These are phyloP conservation scores for Phialemonium atrogriseum DNA, from an alignment of 2,329 filamentous ascomycete genomes.

Conservation along the genomic window DNA sequence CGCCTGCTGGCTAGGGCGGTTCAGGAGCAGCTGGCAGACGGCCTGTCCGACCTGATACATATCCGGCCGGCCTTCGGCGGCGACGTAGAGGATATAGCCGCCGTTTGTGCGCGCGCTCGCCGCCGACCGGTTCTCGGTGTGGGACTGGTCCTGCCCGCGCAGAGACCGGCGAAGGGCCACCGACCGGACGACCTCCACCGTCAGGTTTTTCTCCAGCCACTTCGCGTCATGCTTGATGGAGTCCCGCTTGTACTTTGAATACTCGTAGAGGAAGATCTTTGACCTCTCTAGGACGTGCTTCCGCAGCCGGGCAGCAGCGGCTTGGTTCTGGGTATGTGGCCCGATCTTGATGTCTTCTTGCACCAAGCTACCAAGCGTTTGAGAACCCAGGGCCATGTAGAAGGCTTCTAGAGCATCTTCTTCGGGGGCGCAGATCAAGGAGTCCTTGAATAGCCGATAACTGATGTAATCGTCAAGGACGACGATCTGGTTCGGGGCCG, in stretches of 20 bases:
- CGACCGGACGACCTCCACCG: constrained; percentile 67
- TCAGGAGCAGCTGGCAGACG: constrained; percentile 71
- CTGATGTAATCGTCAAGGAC: constrained; percentile 83
- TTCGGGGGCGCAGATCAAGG: constrained; percentile 78
- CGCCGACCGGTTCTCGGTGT: constrained; percentile 68
- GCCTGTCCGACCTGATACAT: constrained; percentile 90
- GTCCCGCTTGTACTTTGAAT: constrained; percentile 60
- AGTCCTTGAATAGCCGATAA: constrained; percentile 80
- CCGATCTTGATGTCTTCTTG: constrained; percentile 72
- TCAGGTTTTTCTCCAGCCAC: constrained; percentile 83
- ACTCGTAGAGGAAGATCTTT: constrained; percentile 81
- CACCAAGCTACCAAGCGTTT: constrained; percentile 67
- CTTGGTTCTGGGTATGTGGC: constrained; percentile 55
- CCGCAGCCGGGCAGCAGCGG: constrained; percentile 58
- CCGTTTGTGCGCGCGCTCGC: constrained; percentile 48
- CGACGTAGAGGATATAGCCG: constrained; percentile 67
- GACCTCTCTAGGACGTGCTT: constrained; percentile 81
- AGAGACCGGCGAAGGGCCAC: constrained; percentile 74
- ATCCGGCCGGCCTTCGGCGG: constrained; percentile 59
- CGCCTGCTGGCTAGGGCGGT: constrained; percentile 78
- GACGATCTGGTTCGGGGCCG: constrained; percentile 62
- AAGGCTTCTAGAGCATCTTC: constrained; percentile 82
- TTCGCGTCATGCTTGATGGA: constrained; percentile 78
- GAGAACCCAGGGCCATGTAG: constrained; percentile 72
- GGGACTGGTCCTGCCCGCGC: constrained; percentile 58